phyloP scores from a whole-genome alignment of 495 filamentous ascomycete species.

The Hypoxylon fuscum region DNA sequence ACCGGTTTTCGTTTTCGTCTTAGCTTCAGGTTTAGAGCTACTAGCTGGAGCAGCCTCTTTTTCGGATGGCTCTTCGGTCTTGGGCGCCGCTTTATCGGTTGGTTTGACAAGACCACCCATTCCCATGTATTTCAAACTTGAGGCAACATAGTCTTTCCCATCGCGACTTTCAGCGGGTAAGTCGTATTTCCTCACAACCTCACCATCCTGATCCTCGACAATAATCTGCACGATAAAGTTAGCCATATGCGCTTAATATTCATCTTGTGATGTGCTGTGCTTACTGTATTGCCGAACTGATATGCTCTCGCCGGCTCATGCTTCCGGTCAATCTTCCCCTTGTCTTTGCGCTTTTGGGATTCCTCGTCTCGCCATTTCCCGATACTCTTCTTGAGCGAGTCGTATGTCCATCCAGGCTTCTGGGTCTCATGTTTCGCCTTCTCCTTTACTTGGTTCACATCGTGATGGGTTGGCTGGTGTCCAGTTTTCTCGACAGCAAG shows the following conservation, averaged over 20 bases:
- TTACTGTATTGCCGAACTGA: slow-evolving; percentile 88
- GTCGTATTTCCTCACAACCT: slow-evolving; percentile 97
- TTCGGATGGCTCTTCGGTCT: slow-evolving; percentile 35
- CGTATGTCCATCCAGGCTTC: slow-evolving; percentile 56
- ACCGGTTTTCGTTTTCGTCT: slow-evolving; percentile 39
- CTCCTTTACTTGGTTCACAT: slow-evolving; percentile 27
- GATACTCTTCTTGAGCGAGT: slow-evolving; percentile 58
- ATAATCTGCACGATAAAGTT: slow-evolving; percentile 69
- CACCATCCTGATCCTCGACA: slow-evolving; percentile 96
- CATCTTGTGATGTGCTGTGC: slow-evolving; percentile 1
- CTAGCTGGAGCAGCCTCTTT: slow-evolving; percentile 17
- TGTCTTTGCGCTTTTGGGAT: slow-evolving; percentile 66
- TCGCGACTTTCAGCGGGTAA: slow-evolving; percentile 64
- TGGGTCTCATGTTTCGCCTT: slow-evolving; percentile 42
- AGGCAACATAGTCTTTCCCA: slow-evolving; percentile 52
- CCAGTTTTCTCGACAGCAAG: slow-evolving; percentile 54
- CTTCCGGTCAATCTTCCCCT: slow-evolving; percentile 56
- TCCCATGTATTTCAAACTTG: slow-evolving; percentile 57
- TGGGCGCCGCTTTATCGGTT: slow-evolving; percentile 40
- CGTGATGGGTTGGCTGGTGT: slow-evolving; percentile 32
- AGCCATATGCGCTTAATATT: slow-evolving; percentile 12
- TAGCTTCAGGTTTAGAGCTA: slow-evolving; percentile 31
- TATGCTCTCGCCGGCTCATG: slow-evolving; percentile 83
- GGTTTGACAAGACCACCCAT: slow-evolving; percentile 55
- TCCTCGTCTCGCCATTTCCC: slow-evolving; percentile 64